Evolutionary conservation across 306 rosid species (phyloP), one percentile per base, ranked within the genome.

Genomic region (Sesbania bispinosa): DNA sequence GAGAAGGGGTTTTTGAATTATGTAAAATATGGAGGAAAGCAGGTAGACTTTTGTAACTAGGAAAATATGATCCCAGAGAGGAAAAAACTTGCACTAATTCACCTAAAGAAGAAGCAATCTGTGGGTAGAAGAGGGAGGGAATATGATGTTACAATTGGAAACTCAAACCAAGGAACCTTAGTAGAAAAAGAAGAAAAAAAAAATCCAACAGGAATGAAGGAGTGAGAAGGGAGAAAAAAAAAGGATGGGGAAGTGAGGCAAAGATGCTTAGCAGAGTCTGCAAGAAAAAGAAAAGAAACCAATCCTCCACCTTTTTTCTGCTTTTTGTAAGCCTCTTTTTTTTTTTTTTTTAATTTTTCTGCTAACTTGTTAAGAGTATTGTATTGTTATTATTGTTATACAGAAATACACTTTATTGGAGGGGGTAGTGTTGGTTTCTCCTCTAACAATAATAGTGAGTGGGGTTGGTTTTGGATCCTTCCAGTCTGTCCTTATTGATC

Each of bases 241-340:
- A 59, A 70, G 63, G 73, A 68, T 30, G 63, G 68, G 79, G 78
- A 85, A 85, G 92, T 58, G 79, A 83, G 74, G 80, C 71, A 79
- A 92, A 88, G 96, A 89, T 88, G 89, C 96, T 88, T 87, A 61
- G 90, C 90, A 85, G 93, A 53, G 84, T 66, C 74, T 71, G 77
- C 88, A 92, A 87, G 92, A 89, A 76, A 77, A 77, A 62, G 77
- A 43, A 41, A 74, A 74, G 73, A 74, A 74, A 41, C 60, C 58
- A 74, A 50, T 62, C 80, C 80, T 62, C 50, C 60, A 58, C 54
- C 82, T 68, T 79, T 84, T 85, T 79, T 64, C 73, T 85, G 82
- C 90, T 88, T 87, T 92, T 82, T 80, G 83, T 74, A 82, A 80
- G 82, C 74, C 66, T 79, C 82, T 71, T 76, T 80, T 52, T 24